Evolutionary conservation across 306 rosid genomes (phyloP), one percentile per base, ranked within the genome.

Genomic region (Fragaria vesca): DNA sequence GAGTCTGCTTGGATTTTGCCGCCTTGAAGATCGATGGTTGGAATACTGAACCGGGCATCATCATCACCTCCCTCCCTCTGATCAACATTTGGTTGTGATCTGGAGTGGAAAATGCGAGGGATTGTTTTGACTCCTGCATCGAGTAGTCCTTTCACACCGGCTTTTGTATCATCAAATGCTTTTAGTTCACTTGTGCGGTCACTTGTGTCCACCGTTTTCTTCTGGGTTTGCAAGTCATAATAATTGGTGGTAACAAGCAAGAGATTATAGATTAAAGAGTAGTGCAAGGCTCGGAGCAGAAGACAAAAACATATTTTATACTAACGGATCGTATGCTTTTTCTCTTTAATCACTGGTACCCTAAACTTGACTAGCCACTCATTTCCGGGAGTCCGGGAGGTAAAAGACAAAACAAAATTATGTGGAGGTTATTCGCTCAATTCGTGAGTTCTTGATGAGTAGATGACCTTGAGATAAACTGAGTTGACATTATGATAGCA

Each of bases 131-230:
- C 17, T 8, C 88, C 88, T 45, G 81, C 84, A 75, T 89, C 93
- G 42, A 85, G 80, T 6, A 89, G 89, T 8, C 89, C 89, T 52
- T 89, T 83, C 2, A 87, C 93, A 65, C 88, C 90, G 13, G 58
- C 77, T 69, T 85, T 87, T 26, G 91, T 79, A 21, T 85, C 84
- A 67, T 87, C 90, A 74, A 87, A 89, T 13, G 90, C 86, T 77
- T 81, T 83, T 12, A 85, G 77, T 47, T 79, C 88, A 8, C 74
- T 20, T 20, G 9, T 54, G 4, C 26, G 21, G 61, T 54, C 61
- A 54, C 55, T 16, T 50, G 20, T 50, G 7, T 16, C 6, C 55
- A 4, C 55, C 55, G 16, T 50, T 50, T 50, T 50, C 55, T 50
- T 50, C 20, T 17, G 55, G 18, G 24, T 15, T 4, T 50, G 20